Percentiles rank a stretch among this genome's conserved stretches.
Conservation (phyloP, 208 protist species). For the Trypanosoma avium region DNA sequence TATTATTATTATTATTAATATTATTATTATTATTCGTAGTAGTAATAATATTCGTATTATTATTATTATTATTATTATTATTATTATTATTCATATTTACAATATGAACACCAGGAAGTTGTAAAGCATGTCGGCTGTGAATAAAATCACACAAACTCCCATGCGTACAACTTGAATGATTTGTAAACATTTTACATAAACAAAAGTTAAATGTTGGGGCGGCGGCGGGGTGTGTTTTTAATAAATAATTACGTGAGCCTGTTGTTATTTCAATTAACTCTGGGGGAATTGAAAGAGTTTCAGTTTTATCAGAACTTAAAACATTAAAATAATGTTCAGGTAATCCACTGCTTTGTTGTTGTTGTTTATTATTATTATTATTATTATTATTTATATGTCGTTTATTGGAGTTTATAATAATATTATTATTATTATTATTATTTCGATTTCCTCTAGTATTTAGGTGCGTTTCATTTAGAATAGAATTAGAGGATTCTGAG, state of each 20-base stretch:
- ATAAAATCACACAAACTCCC: constrained; percentile 62
- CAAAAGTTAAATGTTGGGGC: constrained; percentile 60
- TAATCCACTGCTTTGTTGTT: too few relatives aligned
- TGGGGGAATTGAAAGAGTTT: constrained; percentile 59
- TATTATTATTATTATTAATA: too few relatives aligned
- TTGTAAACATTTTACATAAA: constrained; percentile 58
- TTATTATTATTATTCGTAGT: too few relatives aligned
- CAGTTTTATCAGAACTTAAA: constrained; percentile 56
- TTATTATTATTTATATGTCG: neutral
- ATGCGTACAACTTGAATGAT: constrained; percentile 41
- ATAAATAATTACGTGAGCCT: constrained; percentile 49
- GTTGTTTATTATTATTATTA: too few relatives aligned
- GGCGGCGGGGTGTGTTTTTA: constrained; percentile 30
- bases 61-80: too few relatives aligned
- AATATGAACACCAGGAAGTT: too few relatives aligned
- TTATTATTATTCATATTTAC: too few relatives aligned
- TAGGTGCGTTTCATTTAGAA: neutral
- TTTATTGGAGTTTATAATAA: too few relatives aligned
- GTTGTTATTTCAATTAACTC: constrained; percentile 48
- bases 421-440: constrained; percentile 7
- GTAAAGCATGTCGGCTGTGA: constrained; percentile 59
- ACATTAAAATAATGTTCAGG: constrained; percentile 53
- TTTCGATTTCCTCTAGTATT: neutral
- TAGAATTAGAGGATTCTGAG: neutral
- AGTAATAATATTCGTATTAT: too few relatives aligned